Base-by-base conservation (phyloP, 2,329 filamentous ascomycete species). In the Sporothrix inflata region DNA sequence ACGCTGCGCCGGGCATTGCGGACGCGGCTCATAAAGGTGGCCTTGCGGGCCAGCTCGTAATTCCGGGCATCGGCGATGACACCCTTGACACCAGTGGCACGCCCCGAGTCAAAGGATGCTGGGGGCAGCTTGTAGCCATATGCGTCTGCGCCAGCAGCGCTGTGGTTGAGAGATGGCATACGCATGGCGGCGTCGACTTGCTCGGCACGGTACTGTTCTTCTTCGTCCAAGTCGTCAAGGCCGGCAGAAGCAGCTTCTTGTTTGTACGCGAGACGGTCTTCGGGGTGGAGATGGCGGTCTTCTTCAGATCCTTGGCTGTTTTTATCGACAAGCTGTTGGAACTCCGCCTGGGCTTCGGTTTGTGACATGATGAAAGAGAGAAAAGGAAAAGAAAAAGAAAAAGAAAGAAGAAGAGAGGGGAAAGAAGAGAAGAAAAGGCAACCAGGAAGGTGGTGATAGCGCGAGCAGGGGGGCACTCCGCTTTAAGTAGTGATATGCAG, bases 1-100 rank as follows among this genome's bases (percentile, higher is more conserved):
- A 89, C 85, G 77, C 86, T 88, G 74, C 84, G 83, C 71, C 88
- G 84, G 42, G 85, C 87, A 57, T 83, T 83, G 74, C 83, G 84
- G 72, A 87, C 85, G 70, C 83, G 84, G 78, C 81, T 84, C 77
- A 83, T 84, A 84, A 86, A 88, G 75, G 87, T 88, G 76, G 78
- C 82, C 77, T 85, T 85, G 76, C 86, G 85, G 14, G 91, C 91
- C 77, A 88, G 85, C 82, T 93, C 91, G 80, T 91, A 95, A 77
- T 90, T 89, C 78, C 92, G 87, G 49, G 93, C 93, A 79, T 96
- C 93, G 77, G 92, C 92, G 78, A 96, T 95, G 80, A 96, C 93
- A 74, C 93, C 93, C 84, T 95, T 95, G 76, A 94, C 92, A 63
- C 93, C 93, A 2, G 92, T 95, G 76, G 92, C 90, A 75, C 89